phyloP scores from a whole-genome alignment of 805 yeast species.

The Wickerhamomyces tratensis region DNA sequence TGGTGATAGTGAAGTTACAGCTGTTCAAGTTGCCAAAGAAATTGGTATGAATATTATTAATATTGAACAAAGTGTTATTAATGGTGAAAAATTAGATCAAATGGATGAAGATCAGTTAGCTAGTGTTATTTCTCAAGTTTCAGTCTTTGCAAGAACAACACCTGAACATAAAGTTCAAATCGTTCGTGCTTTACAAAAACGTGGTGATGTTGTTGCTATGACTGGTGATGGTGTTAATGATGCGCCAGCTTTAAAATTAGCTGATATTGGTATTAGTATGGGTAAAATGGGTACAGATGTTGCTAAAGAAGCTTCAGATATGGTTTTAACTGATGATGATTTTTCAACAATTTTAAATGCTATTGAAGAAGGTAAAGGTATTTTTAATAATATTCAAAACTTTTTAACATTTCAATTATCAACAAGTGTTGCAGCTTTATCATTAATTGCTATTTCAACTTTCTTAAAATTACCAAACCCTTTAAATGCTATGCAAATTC shows the following conservation, averaged over 20 bases:
- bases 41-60: conserved; percentile 79
- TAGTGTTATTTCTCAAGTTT: conserved; percentile 68
- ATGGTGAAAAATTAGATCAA: conserved; percentile 74
- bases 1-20: conserved; percentile 87
- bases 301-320: conserved; percentile 97
- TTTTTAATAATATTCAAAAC: conserved; percentile 90
- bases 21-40: conserved; percentile 73
- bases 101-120: conserved; percentile 68
- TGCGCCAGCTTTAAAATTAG: conserved; percentile 95
- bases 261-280: conserved; percentile 95
- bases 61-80: conserved; percentile 58
- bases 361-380: conserved; percentile 96
- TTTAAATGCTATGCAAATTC: conserved; percentile 93
- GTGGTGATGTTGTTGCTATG: conserved; percentile 97
- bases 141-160: conserved; percentile 90
- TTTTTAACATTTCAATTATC: conserved; percentile 93
- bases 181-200: conserved; percentile 78
- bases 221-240: conserved; percentile 99
- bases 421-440: conserved; percentile 90
- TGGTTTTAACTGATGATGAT: conserved; percentile 96
- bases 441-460: conserved; percentile 81
- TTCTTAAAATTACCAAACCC: conserved; percentile 87
- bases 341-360: conserved; percentile 90
- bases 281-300: conserved; percentile 94
- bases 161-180: conserved; percentile 90